Conservation (phyloP, 1,284 basidiomycete genomes). For the Pseudozyma sp. region DNA sequence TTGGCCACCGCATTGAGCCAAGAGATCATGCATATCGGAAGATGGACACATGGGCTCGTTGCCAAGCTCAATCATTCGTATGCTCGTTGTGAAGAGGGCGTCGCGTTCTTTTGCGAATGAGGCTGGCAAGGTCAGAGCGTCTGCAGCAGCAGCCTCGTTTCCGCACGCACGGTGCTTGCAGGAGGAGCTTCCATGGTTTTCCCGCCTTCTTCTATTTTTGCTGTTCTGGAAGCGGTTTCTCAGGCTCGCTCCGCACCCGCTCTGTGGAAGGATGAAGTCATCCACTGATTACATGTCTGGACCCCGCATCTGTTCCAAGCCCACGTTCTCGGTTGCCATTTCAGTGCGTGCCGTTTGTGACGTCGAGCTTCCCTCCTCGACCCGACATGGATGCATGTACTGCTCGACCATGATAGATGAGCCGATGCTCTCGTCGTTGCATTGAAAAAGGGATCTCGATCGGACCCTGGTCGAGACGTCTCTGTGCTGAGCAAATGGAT, state of each 20-base stretch:
- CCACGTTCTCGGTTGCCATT: constrained; percentile 4
- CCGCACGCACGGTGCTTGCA: too few species aligned
- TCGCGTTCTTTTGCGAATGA: too few species aligned
- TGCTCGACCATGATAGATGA: neutral
- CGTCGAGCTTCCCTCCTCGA: neutral
- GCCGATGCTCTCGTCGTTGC: neutral
- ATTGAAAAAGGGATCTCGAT: neutral
- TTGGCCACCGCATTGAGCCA: constrained; percentile 4
- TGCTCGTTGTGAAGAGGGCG: neutral
- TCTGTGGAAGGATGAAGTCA: neutral
- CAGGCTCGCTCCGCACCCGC: too few species aligned
- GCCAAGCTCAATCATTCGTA: neutral
- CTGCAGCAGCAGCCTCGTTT: too few species aligned
- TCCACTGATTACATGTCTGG: neutral
- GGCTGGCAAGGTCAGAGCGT: too few species aligned
- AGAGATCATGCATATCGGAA: constrained; percentile 1
- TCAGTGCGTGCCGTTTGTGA: constrained; percentile 4
- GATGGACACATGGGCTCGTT: neutral
- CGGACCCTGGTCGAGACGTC: neutral
- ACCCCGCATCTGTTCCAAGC: neutral
- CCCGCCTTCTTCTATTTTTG: too few species aligned
- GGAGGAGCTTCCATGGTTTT: too few species aligned
- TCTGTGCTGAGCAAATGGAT: neutral
- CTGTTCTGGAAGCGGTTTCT: too few species aligned
- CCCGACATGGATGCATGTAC: too few species aligned